These are phyloP conservation scores for Fusarium sp. DNA, from an alignment of 2,329 filamentous ascomycete genomes.

Conservation along the genomic window DNA sequence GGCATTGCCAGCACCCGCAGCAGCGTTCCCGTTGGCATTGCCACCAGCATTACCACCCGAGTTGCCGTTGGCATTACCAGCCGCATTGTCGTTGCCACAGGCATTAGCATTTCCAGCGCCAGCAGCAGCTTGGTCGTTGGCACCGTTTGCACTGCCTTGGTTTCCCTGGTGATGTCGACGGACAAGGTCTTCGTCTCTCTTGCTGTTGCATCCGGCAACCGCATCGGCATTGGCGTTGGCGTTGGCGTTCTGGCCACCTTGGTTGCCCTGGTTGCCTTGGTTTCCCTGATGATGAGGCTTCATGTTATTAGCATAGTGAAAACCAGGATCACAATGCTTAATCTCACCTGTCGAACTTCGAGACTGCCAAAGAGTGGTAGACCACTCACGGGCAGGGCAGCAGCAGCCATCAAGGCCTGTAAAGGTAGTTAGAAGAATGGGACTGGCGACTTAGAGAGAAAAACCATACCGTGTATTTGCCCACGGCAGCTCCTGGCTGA, in stretches of 20 bases:
- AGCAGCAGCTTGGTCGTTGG: background rate
- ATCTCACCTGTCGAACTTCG: conserved; percentile 6
- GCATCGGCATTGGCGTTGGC: background rate
- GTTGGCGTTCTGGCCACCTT: background rate
- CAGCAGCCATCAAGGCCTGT: conserved; percentile 24
- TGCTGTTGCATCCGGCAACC: background rate
- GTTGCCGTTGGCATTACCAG: background rate
- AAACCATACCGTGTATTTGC: conserved; percentile 12
- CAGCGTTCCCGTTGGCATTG: background rate
- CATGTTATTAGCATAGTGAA: background rate
- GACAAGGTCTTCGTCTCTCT: background rate
- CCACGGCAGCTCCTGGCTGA: background rate
- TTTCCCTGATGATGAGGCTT: conserved; percentile 2
- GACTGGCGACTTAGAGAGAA: background rate
- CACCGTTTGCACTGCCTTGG: background rate
- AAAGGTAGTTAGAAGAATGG: background rate
- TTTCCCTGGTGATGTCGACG: background rate
- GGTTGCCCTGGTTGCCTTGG: background rate
- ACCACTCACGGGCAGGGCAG: conserved; percentile 9
- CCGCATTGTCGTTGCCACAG: background rate
- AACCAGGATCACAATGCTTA: rapidly evolving
- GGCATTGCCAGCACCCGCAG: background rate
- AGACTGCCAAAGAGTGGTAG: conserved; percentile 20
- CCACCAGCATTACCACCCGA: background rate
- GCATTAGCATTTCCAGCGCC: background rate